phyloP scores from a whole-genome alignment of 805 yeast genomes.

The Teunomyces kruisii region DNA sequence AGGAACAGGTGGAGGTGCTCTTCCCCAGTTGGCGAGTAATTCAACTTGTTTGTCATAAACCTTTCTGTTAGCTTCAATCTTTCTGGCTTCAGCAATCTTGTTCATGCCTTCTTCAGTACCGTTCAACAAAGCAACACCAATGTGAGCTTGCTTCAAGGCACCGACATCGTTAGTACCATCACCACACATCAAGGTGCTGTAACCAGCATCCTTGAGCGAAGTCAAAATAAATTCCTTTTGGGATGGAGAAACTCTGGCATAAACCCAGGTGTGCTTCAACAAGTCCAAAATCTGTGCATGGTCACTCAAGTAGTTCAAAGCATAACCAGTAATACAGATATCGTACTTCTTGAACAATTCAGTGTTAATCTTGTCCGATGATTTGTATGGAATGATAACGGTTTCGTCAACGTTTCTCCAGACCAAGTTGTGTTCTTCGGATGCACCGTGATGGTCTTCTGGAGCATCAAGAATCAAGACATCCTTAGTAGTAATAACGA shows the following conservation, averaged over 20 bases:
- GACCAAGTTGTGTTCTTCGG: slow-evolving; percentile 55
- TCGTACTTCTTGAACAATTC: slow-evolving; percentile 66
- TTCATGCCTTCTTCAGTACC: slow-evolving; percentile 95
- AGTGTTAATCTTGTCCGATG: slow-evolving; percentile 55
- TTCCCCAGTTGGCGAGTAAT: slow-evolving; percentile 76
- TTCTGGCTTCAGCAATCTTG: slow-evolving; percentile 80
- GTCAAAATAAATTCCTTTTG: slow-evolving; percentile 92
- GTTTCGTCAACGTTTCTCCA: slow-evolving; percentile 88
- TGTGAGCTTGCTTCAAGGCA: slow-evolving; percentile 96
- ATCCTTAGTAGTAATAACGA: slow-evolving; percentile 79
- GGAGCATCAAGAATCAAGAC: slow-evolving; percentile 85
- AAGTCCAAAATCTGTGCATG: slow-evolving; percentile 71
- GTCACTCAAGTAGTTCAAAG: slow-evolving; percentile 62
- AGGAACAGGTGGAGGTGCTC: slow-evolving; percentile 83
- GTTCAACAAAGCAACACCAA: slow-evolving; percentile 95
- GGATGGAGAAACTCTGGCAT: slow-evolving; percentile 94
- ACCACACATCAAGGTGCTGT: slow-evolving; percentile 97
- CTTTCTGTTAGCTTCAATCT: slow-evolving; percentile 58
- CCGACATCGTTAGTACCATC: slow-evolving; percentile 99
- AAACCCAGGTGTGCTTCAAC: slow-evolving; percentile 91
- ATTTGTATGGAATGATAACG: slow-evolving; percentile 62
- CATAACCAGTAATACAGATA: slow-evolving; percentile 91
- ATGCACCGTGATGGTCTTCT: slow-evolving; percentile 58
- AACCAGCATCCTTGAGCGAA: slow-evolving; percentile 82
- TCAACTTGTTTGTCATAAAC: slow-evolving; percentile 84